These are phyloP conservation scores for Rhizophora apiculata DNA, from an alignment of 345 rosid species.

Conservation along the genomic window DNA sequence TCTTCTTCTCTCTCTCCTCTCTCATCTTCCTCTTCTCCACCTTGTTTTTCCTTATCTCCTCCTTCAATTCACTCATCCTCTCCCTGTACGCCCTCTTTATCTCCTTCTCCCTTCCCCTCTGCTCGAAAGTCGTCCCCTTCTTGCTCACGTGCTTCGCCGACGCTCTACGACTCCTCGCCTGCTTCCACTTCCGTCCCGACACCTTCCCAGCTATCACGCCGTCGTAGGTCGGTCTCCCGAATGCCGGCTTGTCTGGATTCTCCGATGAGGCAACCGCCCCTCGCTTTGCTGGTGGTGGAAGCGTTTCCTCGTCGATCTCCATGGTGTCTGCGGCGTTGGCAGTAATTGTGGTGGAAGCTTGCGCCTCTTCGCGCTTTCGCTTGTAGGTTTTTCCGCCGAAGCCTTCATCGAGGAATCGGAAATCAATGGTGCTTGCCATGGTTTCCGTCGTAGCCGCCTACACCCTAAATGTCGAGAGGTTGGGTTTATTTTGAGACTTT, in stretches of 20 bases:
- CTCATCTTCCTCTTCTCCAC: slow-evolving; percentile 74
- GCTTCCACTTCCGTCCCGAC: slow-evolving; percentile 85
- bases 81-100: slow-evolving; percentile 73
- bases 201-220: slow-evolving; percentile 93
- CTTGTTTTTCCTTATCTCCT: slow-evolving; percentile 74
- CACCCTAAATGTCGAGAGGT: slow-evolving; percentile 11
- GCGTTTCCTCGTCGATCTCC: slow-evolving; percentile 51
- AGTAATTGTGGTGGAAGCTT: slow-evolving; percentile 7
- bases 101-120: slow-evolving; percentile 66
- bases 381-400: slow-evolving; percentile 94
- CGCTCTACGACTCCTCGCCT: slow-evolving; percentile 57
- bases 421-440: slow-evolving; percentile 92
- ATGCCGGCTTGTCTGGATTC: slow-evolving; percentile 61
- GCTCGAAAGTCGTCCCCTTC: slow-evolving; percentile 52
- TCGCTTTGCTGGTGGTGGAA: slow-evolving; percentile 64
- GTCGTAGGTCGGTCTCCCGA: slow-evolving; percentile 70
- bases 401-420: slow-evolving; percentile 83
- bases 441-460: background rate
- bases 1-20: slow-evolving; percentile 89
- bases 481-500: background rate
- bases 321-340: slow-evolving; percentile 36
- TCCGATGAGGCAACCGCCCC: slow-evolving; percentile 65
- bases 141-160: slow-evolving; percentile 65
- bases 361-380: slow-evolving; percentile 56
- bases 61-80: slow-evolving; percentile 74